Conservation (phyloP, 2,329 filamentous ascomycete species). For the Aspergillus terreus region DNA sequence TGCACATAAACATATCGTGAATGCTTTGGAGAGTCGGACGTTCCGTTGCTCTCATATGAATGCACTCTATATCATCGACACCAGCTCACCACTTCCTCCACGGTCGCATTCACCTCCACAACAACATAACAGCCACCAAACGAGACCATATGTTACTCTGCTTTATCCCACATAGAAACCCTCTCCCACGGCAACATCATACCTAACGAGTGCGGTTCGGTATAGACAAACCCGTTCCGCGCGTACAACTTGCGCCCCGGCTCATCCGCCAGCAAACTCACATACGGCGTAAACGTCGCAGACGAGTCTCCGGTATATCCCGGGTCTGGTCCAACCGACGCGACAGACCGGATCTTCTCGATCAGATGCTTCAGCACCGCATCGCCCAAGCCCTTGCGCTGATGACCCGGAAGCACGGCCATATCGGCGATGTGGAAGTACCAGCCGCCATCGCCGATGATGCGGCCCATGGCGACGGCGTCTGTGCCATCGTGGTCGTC, state of each 20-base stretch:
- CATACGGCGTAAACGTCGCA: constrained; percentile 29
- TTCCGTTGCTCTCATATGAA: too few species aligned
- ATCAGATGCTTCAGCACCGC: constrained; percentile 44
- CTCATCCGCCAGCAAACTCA: constrained; percentile 46
- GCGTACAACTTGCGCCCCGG: constrained; percentile 45
- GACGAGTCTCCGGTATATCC: background rate
- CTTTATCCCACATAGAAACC: too few species aligned
- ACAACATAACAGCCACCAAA: too few species aligned
- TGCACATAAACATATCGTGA: too few species aligned
- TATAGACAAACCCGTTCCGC: constrained; percentile 46
- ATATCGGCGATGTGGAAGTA: constrained; percentile 52
- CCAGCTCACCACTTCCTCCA: too few species aligned
- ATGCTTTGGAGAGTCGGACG: too few species aligned
- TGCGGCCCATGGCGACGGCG: constrained; percentile 47
- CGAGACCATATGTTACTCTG: too few species aligned
- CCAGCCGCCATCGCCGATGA: constrained; percentile 51
- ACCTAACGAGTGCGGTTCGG: constrained; percentile 32
- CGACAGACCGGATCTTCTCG: constrained; percentile 38
- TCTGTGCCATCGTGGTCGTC: background rate
- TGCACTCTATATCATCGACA: too few species aligned
- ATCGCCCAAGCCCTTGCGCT: constrained; percentile 47
- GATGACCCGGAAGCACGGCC: constrained; percentile 48
- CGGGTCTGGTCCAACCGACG: constrained; percentile 22
- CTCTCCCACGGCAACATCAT: constrained; percentile 28
- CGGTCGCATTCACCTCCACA: too few species aligned